Percentiles rank a stretch among this genome's conserved stretches.
Conservation (phyloP, 148 eudicot species). For the Silene uniflora region DNA sequence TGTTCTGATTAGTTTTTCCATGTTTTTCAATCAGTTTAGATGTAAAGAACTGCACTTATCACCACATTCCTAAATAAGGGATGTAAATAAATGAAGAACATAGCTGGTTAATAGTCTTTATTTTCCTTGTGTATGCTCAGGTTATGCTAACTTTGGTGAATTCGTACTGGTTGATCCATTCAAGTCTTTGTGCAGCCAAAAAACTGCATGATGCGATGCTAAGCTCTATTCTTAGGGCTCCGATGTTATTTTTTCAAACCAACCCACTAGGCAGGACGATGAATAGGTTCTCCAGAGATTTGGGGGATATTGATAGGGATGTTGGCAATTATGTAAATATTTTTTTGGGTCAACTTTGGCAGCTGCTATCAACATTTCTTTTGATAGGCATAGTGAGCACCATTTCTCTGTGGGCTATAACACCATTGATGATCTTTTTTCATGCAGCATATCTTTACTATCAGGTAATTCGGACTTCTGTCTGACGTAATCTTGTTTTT, state of each 20-base stretch:
- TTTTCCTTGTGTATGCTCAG: slow-evolving; percentile 29
- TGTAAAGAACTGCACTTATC: not conserved
- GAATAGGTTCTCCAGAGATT: slow-evolving; percentile 72
- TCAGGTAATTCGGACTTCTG: slow-evolving; percentile 43
- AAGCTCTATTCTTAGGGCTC: slow-evolving; percentile 54
- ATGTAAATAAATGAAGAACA: not conserved
- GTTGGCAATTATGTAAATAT: slow-evolving; percentile 55
- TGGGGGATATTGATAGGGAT: slow-evolving; percentile 66
- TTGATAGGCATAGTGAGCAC: slow-evolving; percentile 81
- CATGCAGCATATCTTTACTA: slow-evolving; percentile 71
- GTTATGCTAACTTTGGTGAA: slow-evolving; percentile 55
- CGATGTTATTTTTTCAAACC: slow-evolving; percentile 68
- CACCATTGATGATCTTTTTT: slow-evolving; percentile 67
- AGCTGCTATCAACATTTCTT: slow-evolving; percentile 74
- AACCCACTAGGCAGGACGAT: slow-evolving; percentile 65
- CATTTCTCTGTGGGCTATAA: slow-evolving; percentile 75
- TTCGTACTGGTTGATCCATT: slow-evolving; percentile 61
- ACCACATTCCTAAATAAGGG: not conserved
- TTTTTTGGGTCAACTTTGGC: slow-evolving; percentile 62
- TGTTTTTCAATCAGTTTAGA: too few species aligned
- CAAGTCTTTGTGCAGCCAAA: slow-evolving; percentile 62
- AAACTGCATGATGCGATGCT: slow-evolving; percentile 60
- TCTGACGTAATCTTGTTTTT: not conserved
- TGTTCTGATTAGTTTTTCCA: too few species aligned
- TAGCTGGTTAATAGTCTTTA: slow-evolving; percentile 1